These are phyloP conservation scores for Datisca glomerata DNA, from an alignment of 306 rosid species.

Conservation along the genomic window DNA sequence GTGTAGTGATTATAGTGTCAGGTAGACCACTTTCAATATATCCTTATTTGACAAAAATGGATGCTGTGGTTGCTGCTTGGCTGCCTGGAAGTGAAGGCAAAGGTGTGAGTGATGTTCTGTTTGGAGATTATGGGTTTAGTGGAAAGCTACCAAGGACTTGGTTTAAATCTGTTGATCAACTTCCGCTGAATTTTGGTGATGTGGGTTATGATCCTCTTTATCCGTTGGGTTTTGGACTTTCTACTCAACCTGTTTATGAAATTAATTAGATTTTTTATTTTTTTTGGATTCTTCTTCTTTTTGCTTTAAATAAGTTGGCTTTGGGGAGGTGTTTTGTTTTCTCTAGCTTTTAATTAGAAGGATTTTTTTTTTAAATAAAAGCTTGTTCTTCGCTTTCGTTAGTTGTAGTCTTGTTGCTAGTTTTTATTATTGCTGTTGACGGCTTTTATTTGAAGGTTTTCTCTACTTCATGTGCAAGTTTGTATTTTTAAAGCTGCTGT, in stretches of 20 bases:
- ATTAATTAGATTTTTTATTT: background rate
- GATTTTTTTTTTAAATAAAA: too few relatives aligned
- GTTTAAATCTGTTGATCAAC: conserved; percentile 12
- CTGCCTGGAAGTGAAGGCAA: conserved; percentile 6
- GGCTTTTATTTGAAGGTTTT: too few relatives aligned
- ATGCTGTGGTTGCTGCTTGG: conserved; percentile 9
- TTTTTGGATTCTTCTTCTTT: background rate
- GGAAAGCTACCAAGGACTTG: conserved; percentile 3
- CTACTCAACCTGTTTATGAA: background rate
- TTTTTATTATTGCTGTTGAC: too few relatives aligned
- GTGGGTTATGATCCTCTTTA: conserved; percentile 5
- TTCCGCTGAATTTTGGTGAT: conserved; percentile 7
- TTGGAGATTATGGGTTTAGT: conserved; percentile 2
- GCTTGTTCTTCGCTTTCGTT: too few relatives aligned
- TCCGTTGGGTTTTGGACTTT: conserved; percentile 11
- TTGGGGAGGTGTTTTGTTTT: too few relatives aligned
- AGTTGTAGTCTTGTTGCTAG: too few relatives aligned
- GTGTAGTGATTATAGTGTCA: conserved; percentile 7
- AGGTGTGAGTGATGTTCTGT: conserved; percentile 2
- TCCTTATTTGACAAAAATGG: background rate
- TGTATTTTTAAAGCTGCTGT: too few relatives aligned
- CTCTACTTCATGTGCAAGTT: too few relatives aligned
- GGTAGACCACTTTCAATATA: conserved; percentile 1
- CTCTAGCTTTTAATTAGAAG: too few relatives aligned
- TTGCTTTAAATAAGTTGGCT: too few relatives aligned